A percentile compares a stretch with the other conserved stretches of the same genome.
These are phyloP conservation scores for Porogramme epimiltina DNA, from an alignment of 1,284 basidiomycete genomes.

Conservation along the genomic window DNA sequence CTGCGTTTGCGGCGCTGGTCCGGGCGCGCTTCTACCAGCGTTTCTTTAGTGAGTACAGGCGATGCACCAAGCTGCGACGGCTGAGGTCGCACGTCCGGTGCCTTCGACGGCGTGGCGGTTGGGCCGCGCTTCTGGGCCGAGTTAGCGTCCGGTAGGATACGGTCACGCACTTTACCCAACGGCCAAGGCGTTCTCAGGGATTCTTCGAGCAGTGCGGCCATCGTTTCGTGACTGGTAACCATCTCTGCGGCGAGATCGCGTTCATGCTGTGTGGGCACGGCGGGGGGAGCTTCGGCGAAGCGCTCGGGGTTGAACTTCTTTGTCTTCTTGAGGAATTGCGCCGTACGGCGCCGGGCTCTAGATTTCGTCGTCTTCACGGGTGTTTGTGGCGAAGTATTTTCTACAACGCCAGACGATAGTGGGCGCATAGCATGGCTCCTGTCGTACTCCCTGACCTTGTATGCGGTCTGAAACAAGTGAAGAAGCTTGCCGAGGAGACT, in stretches of 20 bases:
- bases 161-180: background rate
- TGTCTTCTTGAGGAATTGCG: background rate
- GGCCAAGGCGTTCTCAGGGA: background rate
- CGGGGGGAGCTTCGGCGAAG: too few species aligned
- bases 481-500: background rate
- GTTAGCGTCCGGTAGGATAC: too few species aligned
- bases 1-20: too few species aligned
- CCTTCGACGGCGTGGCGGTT: too few species aligned
- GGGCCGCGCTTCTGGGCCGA: too few species aligned
- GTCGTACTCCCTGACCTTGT: background rate
- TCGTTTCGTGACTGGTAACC: background rate
- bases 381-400: too few species aligned
- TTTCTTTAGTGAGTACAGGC: too few species aligned
- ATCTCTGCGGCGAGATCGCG: background rate
- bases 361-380: background rate
- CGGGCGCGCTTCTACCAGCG: too few species aligned
- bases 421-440: too few species aligned
- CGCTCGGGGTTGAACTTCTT: background rate
- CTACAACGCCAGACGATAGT: too few species aligned
- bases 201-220: background rate
- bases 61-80: too few species aligned
- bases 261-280: background rate
- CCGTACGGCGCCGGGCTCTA: background rate
- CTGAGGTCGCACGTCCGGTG: too few species aligned
- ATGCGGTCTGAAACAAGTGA: background rate